A percentile compares a stretch with the other conserved stretches of the same genome.
These are phyloP conservation scores for Mortierella sp. DNA, from an alignment of 371 early-diverging fungal genomes.

Conservation along the genomic window DNA sequence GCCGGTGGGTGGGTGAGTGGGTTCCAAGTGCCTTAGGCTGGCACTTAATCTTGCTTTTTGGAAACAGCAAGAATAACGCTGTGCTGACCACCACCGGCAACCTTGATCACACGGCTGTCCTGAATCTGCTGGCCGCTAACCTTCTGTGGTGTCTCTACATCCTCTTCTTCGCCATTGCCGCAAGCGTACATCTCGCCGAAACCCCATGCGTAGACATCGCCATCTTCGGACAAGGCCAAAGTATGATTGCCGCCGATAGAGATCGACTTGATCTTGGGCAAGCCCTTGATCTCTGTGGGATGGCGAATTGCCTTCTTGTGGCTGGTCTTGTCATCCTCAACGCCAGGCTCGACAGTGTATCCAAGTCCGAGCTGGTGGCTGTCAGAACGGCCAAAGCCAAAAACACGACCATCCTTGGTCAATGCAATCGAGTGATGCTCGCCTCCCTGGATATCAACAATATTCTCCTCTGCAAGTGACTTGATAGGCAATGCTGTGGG, in stretches of 20 bases:
- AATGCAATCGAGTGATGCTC: slow-evolving; percentile 90
- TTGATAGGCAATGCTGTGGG: slow-evolving; percentile 59
- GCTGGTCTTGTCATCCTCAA: slow-evolving; percentile 29
- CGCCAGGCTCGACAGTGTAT: slow-evolving; percentile 53
- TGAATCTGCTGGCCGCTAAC: slow-evolving; percentile 47
- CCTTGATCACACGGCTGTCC: slow-evolving; percentile 58
- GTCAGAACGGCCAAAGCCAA: slow-evolving; percentile 89
- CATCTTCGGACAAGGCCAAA: slow-evolving; percentile 75
- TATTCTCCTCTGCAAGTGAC: slow-evolving; percentile 56
- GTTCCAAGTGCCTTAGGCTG: too few species aligned
- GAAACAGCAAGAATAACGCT: slow-evolving; percentile 65
- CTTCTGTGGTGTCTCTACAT: slow-evolving; percentile 52
- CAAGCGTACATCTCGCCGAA: slow-evolving; percentile 81
- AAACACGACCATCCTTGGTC: slow-evolving; percentile 78
- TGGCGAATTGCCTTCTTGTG: slow-evolving; percentile 71
- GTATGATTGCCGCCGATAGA: slow-evolving; percentile 91
- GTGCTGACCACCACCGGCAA: slow-evolving; percentile 84
- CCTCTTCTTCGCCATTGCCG: slow-evolving; percentile 82
- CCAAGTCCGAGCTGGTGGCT: slow-evolving; percentile 95
- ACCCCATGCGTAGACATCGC: slow-evolving; percentile 92
- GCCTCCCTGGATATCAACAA: slow-evolving; percentile 79
- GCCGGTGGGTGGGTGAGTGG: too few species aligned
- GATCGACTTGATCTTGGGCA: slow-evolving; percentile 68
- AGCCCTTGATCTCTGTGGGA: slow-evolving; percentile 63
- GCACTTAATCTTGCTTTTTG: neutral